Evolutionary conservation across 2,329 filamentous ascomycete species (phyloP), one percentile per base, ranked within the genome.

Genomic region (Phialocephala subalpina): DNA sequence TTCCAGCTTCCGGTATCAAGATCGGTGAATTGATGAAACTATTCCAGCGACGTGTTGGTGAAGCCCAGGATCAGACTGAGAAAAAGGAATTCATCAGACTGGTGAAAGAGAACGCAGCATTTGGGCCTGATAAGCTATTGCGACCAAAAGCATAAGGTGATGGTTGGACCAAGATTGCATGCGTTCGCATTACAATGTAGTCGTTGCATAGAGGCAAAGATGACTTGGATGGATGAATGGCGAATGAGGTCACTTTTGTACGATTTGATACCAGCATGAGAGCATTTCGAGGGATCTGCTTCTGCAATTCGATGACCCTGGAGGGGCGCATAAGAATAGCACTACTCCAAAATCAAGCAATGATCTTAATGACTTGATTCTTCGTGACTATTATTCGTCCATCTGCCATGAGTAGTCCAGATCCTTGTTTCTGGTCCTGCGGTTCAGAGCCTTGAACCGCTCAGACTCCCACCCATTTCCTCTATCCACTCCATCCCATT

Each of bases 401-500:
- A 97, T 96, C 83, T 97, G 93, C 96, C 95, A 99, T 36, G 91
- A 89, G 79, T 97, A 98, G 73, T 95, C 90, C 75, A 98, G 79
- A 36, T 90, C 90, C 78, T 92, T 91, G 73, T 91, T 88, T 77
- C 94, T 89, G 74, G 90, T 88, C 72, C 87, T 87, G 72, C 88
- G 83, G 78, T 97, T 97, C 71, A 94, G 83, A 1, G 94, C 92
- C 77, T 92, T 93, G 81, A 98, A 98, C 81, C 94, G 92, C 76
- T 97, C 91, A 68, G 88, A 91, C 81, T 99, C 96, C 77, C 97
- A 98, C 0, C 95, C 95, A 80, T 93, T 99, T 22, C 93, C 86
- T 70, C 96, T 85, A 82, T 99, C 96, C 20, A 99, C 96, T 6
- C 97, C 96, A 82, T 99, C 96, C 96, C 96, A 99, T 70, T 93